Evolutionary conservation across 257 asterid genomes (phyloP).

Genomic region (Eucommia ulmoides): DNA sequence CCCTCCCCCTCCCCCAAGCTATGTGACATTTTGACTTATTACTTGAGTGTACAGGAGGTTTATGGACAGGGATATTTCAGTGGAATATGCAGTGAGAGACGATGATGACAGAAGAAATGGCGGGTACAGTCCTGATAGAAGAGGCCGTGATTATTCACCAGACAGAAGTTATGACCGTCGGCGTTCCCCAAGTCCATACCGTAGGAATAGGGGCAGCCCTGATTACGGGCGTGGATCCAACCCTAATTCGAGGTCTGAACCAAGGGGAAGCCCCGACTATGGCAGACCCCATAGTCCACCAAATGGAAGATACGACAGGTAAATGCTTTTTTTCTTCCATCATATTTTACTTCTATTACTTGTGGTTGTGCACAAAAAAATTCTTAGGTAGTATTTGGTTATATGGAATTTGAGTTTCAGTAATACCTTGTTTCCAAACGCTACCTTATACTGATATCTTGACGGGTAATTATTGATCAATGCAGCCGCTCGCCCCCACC

Average conservation of each 20-base stretch:
- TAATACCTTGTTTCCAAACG: too few relatives aligned
- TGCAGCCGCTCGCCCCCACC: constrained; percentile 56
- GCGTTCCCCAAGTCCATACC: constrained; percentile 68
- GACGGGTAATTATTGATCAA: too few relatives aligned
- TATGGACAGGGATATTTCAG: constrained; percentile 80
- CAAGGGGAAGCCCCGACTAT: constrained; percentile 49
- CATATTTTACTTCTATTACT: too few relatives aligned
- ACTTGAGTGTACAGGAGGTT: constrained; percentile 80
- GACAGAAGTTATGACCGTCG: constrained; percentile 47
- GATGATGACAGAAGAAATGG: constrained; percentile 59
- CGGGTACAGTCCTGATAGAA: constrained; percentile 66
- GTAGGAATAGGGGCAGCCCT: constrained; percentile 82
- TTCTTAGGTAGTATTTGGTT: too few relatives aligned
- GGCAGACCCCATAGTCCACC: constrained; percentile 50
- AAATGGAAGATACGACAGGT: constrained; percentile 56
- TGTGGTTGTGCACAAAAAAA: too few relatives aligned
- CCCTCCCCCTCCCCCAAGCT: too few relatives aligned
- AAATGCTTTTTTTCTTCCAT: too few relatives aligned
- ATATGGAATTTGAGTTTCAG: too few relatives aligned
- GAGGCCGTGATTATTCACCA: constrained; percentile 62
- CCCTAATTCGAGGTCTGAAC: constrained; percentile 47
- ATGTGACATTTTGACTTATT: too few relatives aligned
- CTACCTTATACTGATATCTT: too few relatives aligned
- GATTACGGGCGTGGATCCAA: constrained; percentile 77
- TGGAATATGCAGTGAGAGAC: constrained; percentile 72